Base-by-base conservation (phyloP, 129 eudicot genomes). In the Deinandra increscens region DNA sequence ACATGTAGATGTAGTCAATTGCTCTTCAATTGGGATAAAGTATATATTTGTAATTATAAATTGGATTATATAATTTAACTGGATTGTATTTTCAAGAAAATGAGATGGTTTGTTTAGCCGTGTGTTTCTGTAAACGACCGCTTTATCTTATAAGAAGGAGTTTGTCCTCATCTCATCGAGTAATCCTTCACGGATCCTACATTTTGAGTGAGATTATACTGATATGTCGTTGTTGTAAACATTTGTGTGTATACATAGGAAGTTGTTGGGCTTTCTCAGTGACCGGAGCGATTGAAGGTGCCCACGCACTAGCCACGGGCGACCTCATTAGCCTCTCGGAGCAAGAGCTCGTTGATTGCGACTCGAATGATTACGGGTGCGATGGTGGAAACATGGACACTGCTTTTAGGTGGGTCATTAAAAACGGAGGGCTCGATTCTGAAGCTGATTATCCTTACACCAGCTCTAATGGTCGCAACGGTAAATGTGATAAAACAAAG, bases 221-320 rank as follows among this genome's bases (percentile, higher is more conserved):
- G n/a, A n/a, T n/a, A n/a, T n/a, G n/a, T n/a, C n/a, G n/a, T n/a
- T n/a, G n/a, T n/a, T n/a, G 31, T 26, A 26, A 26, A 26, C 31
- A 26, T 26, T 26, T 26, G 31, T 26, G 31, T 26, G 31, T 26
- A 23, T 3, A 8, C 66, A 38, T 62, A 87, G 95, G 95, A 74
- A 81, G 89, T 71, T 84, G 89, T 69, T 87, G 89, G 95, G 89
- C 87, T 3, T 87, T 87, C 60, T 87, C 89, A 14, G 54, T 82
- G 60, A 79, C 85, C 2, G 95, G 87, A 53, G 84, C 95, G 68
- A 81, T 84, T 4, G 95, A 87, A 77, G 82, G 95, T 42, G 81
- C 80, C 46, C 76, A 81, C 22, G 81, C 80, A 31, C 5, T 87
- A 19, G 78, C 59, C 37, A 81, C 86, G 0, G 85, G 95, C 6